Percentiles rank a stretch among this genome's conserved stretches.
phyloP scores from a whole-genome alignment of 352 stramenopile species.

The Phytopythium chamaehyphon region DNA sequence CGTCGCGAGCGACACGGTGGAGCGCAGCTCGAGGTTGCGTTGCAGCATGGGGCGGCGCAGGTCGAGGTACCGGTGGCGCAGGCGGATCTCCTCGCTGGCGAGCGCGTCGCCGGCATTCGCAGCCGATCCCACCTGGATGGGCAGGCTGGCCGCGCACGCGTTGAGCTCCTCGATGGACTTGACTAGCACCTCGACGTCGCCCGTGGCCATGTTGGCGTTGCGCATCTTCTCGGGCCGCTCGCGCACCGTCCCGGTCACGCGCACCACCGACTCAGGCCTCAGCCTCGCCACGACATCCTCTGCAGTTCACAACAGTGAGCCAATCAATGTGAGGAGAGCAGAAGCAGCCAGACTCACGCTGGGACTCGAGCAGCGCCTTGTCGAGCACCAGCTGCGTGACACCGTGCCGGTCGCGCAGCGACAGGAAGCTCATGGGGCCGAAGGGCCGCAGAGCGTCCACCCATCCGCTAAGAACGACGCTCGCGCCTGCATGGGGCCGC shows the following conservation, averaged over 20 bases:
- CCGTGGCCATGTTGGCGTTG: constrained; percentile 70
- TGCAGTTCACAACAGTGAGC: constrained; percentile 2
- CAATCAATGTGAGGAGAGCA: background rate
- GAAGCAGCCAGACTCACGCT: constrained; percentile 14
- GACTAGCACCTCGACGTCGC: constrained; percentile 70
- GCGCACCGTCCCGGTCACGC: constrained; percentile 57
- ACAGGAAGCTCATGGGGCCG: constrained; percentile 78
- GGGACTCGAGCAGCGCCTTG: constrained; percentile 41
- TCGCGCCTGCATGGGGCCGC: constrained; percentile 34
- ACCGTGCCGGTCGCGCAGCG: constrained; percentile 73
- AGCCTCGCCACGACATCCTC: constrained; percentile 46
- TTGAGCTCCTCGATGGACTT: constrained; percentile 62
- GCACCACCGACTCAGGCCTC: constrained; percentile 69
- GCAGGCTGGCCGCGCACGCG: constrained; percentile 35
- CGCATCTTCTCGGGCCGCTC: constrained; percentile 53
- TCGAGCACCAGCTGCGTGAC: constrained; percentile 80
- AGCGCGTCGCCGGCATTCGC: constrained; percentile 26
- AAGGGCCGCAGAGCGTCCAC: constrained; percentile 75
- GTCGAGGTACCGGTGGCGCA: constrained; percentile 81
- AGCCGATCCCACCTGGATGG: constrained; percentile 58
- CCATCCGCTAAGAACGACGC: constrained; percentile 76
- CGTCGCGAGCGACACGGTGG: constrained; percentile 59
- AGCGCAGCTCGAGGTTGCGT: constrained; percentile 76
- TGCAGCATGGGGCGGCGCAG: constrained; percentile 70
- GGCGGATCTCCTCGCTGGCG: constrained; percentile 67